Percentiles rank a stretch among this genome's conserved stretches.
phyloP scores from a whole-genome alignment of 768 basidiomycete genomes.

The Pulveroboletus sp. region DNA sequence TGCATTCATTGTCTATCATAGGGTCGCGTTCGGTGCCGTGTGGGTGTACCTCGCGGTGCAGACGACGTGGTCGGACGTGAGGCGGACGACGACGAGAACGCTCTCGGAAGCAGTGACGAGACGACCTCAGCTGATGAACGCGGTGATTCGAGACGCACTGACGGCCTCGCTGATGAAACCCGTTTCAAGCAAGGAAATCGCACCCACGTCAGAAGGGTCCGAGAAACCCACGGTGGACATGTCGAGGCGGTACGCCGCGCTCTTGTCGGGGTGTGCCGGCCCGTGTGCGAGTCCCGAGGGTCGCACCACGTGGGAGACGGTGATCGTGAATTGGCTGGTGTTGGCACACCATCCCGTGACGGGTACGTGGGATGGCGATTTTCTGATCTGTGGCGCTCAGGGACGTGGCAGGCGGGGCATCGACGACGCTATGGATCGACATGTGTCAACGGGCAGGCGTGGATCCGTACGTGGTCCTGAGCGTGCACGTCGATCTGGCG shows the following conservation, averaged over 20 bases:
- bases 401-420: constrained; percentile 12
- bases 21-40: constrained; percentile 58
- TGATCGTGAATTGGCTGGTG: constrained; percentile 55
- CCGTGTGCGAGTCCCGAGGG: constrained; percentile 38
- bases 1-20: no score
- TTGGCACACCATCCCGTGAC: constrained; percentile 70
- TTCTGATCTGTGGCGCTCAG: background rate
- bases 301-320: constrained; percentile 42
- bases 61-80: constrained; percentile 47
- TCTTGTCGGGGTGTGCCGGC: constrained; percentile 50
- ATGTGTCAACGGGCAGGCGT: constrained; percentile 62
- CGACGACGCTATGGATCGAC: constrained; percentile 62
- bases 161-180: constrained; percentile 42
- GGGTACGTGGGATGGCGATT: constrained; percentile 37
- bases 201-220: no score
- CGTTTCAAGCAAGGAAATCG: no score
- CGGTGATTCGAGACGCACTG: constrained; percentile 60
- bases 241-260: constrained; percentile 46
- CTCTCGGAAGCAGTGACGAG: constrained; percentile 38
- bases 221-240: constrained; percentile 45
- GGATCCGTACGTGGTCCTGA: constrained; percentile 65
- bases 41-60: constrained; percentile 70
- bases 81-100: constrained; percentile 43
- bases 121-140: constrained; percentile 47
- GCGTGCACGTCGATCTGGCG: constrained; percentile 45